Base-by-base conservation (phyloP, 108 stramenopile genomes). In the Chaetoceros muelleri region DNA sequence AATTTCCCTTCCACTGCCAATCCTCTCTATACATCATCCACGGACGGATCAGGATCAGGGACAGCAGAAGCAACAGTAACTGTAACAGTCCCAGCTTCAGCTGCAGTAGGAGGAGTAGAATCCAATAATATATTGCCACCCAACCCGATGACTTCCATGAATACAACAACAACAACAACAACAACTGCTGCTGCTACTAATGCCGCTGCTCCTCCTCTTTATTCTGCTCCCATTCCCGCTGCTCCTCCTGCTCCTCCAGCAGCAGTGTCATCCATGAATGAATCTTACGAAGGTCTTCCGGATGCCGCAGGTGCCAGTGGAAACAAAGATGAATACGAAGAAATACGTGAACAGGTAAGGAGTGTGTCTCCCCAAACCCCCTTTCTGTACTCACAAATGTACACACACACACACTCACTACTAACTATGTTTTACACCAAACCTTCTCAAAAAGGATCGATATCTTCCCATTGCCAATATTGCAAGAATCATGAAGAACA, bases 381-480 rank as follows among this genome's bases (percentile, higher is more conserved):
- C 13, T 40, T 40, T 40, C 34, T 40, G 34, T 40, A 40, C 5
- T 10, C 5, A 40, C 34, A 40, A 21, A 31, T 28, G 16, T 24
- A 53, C 25, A 25, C 26, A 27, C 19, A 28, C 27, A 21, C 18
- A 29, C 22, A 24, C 54, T 28, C 16, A 23, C 20, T 55, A 22
- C 1, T 30, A 0, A 26, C 44, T 21, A 27, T 44, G 13, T 40
- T 40, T 40, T 40, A 20, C 10, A 5, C 21, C 24, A n/a, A 50
- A 30, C 57, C 19, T 26, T 22, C 24, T 57, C 44, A 29, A n/a
- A 40, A 75, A 99, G 90, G 99, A 99, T 75, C 90, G 98, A 1
- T 98, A 90, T 70, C 80, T 99, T 28, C 99, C 99, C 13, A 93
- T 98, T 50, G 99, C 99, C 67, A 98, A 98, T 79, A 98, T 99